Conservation (phyloP, 2,329 filamentous ascomycete species). For the Raffaelea deltoideospora region DNA sequence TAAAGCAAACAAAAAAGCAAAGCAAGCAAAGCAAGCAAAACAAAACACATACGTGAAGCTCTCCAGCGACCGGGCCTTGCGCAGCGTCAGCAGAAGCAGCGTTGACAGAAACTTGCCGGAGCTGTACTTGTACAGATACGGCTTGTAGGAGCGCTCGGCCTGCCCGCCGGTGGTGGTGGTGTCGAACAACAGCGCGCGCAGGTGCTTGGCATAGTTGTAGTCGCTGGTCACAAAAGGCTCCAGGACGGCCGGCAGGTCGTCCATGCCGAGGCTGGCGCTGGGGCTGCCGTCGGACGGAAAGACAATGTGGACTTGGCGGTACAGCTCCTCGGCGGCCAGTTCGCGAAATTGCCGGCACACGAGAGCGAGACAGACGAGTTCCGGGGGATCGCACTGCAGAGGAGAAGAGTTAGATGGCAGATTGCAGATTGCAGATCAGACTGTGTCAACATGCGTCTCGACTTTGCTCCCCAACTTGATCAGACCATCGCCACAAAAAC, state of each 20-base stretch:
- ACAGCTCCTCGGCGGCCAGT: conserved; percentile 41
- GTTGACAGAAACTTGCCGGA: conserved; percentile 52
- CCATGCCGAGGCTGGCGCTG: conserved; percentile 35
- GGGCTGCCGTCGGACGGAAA: conserved; percentile 43
- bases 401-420: background rate
- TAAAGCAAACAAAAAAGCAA: no score
- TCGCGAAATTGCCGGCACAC: conserved; percentile 43
- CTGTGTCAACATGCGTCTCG: no score
- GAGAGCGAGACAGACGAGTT: conserved; percentile 41
- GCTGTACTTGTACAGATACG: conserved; percentile 37
- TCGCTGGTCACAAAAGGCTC: conserved; percentile 48
- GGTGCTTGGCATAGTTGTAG: conserved; percentile 45
- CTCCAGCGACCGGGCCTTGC: conserved; percentile 38
- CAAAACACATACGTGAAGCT: conserved; percentile 29
- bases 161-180: conserved; percentile 35
- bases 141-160: conserved; percentile 36
- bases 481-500: conserved; percentile 6
- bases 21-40: conserved; percentile 1
- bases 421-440: background rate
- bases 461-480: no score
- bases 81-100: conserved; percentile 39
- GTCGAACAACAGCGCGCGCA: conserved; percentile 40
- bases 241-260: conserved; percentile 40
- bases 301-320: conserved; percentile 43
- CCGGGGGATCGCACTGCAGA: conserved; percentile 25